Base-by-base conservation (phyloP, 2,329 filamentous ascomycete genomes). In the Sporothrix inflata region DNA sequence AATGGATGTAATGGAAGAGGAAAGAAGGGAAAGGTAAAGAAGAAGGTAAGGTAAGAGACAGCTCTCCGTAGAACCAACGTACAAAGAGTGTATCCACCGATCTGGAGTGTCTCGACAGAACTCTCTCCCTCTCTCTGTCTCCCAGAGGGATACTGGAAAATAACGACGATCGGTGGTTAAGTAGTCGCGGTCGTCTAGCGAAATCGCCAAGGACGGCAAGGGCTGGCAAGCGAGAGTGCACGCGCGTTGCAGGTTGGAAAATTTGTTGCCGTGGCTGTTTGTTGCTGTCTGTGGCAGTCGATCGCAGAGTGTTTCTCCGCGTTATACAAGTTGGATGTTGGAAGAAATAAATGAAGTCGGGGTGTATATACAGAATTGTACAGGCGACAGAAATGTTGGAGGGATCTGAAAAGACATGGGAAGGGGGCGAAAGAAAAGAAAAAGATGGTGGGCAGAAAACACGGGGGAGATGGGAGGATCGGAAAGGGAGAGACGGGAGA, bases 121-220 rank as follows among this genome's bases (percentile, higher is more conserved):
- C 14, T 57, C 27, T 30, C 53, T 16, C 21, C 53, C 16, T 57
- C 27, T 57, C 27, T 30, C 34, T 34, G 11, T 30, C 21, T 8
- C 55, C 55, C 24, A 38, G 55, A 19, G 55, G 19, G 19, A 47
- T 11, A 45, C 21, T 51, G 21, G 11, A 40, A 21, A 68, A 68
- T 57, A 60, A 38, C 55, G 65, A 53, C 65, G 24, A 40, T n/a
- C 69, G 67, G 49, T 68, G 49, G 51, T 69, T 63, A 68, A 68
- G 63, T 61, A 72, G 60, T 63, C 6, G 30, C 9, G 55, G 14
- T 60, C 30, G 55, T 34, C 61, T 47, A 69, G 47, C 70, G 70
- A 60, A 61, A 63, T 51, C 40, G 61, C 71, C 49, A 69, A 63
- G 71, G 12, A 49, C 71, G 71, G 71, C 53, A 63, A 72, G 65